Percentiles rank a stretch among this genome's conserved stretches.
These are phyloP conservation scores for Mucor lusitanicus DNA, from an alignment of 371 early-diverging fungal species.

Conservation along the genomic window DNA sequence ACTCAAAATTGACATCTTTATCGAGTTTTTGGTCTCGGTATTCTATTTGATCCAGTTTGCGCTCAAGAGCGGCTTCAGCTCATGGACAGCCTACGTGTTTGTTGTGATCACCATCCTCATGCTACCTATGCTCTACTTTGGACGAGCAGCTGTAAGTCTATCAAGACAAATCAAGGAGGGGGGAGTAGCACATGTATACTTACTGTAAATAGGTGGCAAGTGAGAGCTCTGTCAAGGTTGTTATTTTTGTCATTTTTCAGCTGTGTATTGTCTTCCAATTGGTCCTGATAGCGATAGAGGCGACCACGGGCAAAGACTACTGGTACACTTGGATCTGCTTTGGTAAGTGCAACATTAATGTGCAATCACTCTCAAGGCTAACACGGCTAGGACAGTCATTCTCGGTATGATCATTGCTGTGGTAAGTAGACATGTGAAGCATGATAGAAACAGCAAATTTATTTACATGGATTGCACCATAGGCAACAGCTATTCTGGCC, in stretches of 20 bases:
- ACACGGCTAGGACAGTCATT: slow-evolving; percentile 20
- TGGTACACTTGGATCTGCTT: slow-evolving; percentile 55
- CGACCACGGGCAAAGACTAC: slow-evolving; percentile 21
- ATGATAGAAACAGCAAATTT: not conserved
- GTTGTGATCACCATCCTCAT: slow-evolving; percentile 43
- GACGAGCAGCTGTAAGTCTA: slow-evolving; percentile 41
- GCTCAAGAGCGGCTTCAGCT: slow-evolving; percentile 22
- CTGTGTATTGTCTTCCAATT: slow-evolving; percentile 34
- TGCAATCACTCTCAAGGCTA: not conserved
- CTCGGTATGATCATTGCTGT: slow-evolving; percentile 40
- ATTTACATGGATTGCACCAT: not conserved
- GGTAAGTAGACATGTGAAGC: slow-evolving; percentile 21
- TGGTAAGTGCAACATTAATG: slow-evolving; percentile 28
- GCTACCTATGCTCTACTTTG: slow-evolving; percentile 49
- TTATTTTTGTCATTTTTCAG: slow-evolving; percentile 44
- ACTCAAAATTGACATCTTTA: slow-evolving; percentile 48
- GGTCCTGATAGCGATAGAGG: slow-evolving; percentile 33
- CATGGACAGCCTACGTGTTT: slow-evolving; percentile 37
- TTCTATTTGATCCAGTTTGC: slow-evolving; percentile 50
- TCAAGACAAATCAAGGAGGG: not conserved
- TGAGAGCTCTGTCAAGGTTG: slow-evolving; percentile 38
- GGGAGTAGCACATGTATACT: not conserved
- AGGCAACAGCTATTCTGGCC: slow-evolving; percentile 28
- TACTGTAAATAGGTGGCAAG: slow-evolving; percentile 26
- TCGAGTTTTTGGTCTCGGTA: slow-evolving; percentile 42